Conservation (phyloP, 1,284 basidiomycete genomes). For the Vanrija humicola region DNA sequence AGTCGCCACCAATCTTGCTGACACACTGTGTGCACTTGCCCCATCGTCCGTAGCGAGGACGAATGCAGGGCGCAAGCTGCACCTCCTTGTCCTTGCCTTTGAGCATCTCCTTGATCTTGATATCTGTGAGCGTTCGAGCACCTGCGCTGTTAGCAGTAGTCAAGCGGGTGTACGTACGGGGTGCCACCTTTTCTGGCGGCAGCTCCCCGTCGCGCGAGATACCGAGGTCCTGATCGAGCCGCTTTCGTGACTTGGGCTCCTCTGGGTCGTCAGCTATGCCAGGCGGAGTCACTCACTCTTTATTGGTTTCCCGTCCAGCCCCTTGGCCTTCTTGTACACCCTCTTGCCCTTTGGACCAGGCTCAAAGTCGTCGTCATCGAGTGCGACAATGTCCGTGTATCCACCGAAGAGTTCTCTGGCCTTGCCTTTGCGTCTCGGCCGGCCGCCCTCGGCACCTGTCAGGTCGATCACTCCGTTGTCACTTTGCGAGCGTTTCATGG, state of each 20-base stretch:
- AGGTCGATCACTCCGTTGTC: background rate
- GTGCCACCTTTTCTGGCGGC: constrained; percentile 26
- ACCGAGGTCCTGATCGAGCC: constrained; percentile 14
- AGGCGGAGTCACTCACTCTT: constrained; percentile 6
- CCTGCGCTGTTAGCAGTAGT: constrained; percentile 1
- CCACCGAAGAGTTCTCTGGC: background rate
- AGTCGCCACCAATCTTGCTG: constrained; percentile 39
- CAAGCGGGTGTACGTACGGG: constrained; percentile 15
- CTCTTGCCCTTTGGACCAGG: background rate
- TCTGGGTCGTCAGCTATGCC: constrained; percentile 2
- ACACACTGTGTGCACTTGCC: constrained; percentile 45
- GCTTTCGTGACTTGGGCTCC: constrained; percentile 10
- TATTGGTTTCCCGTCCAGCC: constrained; percentile 13
- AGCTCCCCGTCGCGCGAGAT: constrained; percentile 12
- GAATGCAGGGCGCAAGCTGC: constrained; percentile 33
- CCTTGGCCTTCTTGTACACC: constrained; percentile 16
- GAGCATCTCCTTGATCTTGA: constrained; percentile 20
- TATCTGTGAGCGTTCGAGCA: constrained; percentile 20
- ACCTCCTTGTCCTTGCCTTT: constrained; percentile 31
- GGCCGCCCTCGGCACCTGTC: background rate
- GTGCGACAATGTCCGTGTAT: background rate
- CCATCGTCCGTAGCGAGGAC: constrained; percentile 35
- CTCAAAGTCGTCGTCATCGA: constrained; percentile 5
- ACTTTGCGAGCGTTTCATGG: background rate
- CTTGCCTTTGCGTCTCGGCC: constrained; percentile 1